Percentiles rank a stretch among this genome's conserved stretches.
phyloP scores from a whole-genome alignment of 1,284 basidiomycete genomes.

The Pterulicium gracile region DNA sequence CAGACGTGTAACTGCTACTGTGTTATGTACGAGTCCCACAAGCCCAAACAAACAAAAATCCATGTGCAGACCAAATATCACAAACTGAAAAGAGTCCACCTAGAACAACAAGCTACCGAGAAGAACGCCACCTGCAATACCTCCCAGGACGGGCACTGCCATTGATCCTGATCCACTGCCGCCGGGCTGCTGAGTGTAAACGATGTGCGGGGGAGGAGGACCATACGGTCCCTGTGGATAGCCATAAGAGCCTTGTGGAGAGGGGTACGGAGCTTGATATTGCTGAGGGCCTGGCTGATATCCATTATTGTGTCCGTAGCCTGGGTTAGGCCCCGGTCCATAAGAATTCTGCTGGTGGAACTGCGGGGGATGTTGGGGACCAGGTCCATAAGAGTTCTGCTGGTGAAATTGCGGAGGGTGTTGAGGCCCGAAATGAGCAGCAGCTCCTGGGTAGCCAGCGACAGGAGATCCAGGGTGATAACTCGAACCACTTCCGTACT shows the following conservation, averaged over 20 bases:
- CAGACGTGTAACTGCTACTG: no score
- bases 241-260: slow-evolving; percentile 1
- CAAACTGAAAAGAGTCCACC: slow-evolving; percentile 13
- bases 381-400: neutral
- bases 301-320: neutral
- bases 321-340: neutral
- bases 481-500: neutral
- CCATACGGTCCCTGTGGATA: slow-evolving; percentile 1
- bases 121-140: slow-evolving; percentile 48
- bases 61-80: no score
- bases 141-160: slow-evolving; percentile 42
- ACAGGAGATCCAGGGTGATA: neutral
- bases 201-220: neutral
- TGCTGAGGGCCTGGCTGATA: neutral
- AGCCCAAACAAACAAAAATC: no score
- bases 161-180: slow-evolving; percentile 25
- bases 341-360: neutral
- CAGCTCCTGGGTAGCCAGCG: neutral
- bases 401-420: neutral
- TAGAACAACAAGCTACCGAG: slow-evolving; percentile 35
- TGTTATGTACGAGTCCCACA: no score
- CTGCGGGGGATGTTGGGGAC: neutral
- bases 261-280: neutral
- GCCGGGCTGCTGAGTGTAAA: slow-evolving; percentile 8
- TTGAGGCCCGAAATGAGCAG: neutral